Percentiles rank a stretch among this genome's conserved stretches.
These are phyloP conservation scores for Erigeron philadelphicus DNA, from an alignment of 140 eudicot species.

Conservation along the genomic window DNA sequence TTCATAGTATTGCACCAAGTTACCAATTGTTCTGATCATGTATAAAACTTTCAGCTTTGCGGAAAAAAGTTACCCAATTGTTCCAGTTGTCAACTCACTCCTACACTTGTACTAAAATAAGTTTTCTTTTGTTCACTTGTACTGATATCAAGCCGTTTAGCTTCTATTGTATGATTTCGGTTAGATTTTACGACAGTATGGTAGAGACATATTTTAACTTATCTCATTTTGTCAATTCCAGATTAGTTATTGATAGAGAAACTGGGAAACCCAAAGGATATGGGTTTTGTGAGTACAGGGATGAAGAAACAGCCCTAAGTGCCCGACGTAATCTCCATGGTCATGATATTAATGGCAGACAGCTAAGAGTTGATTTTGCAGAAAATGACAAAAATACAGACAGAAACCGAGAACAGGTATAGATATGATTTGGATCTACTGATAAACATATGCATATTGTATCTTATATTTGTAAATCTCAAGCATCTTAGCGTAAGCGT, in stretches of 20 bases:
- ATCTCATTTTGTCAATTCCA: constrained; percentile 22
- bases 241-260: constrained; percentile 90
- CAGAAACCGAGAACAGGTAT: constrained; percentile 74
- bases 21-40: too few species aligned
- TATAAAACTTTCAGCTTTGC: too few species aligned
- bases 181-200: background rate
- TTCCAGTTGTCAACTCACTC: background rate
- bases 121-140: background rate
- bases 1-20: too few species aligned
- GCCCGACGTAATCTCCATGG: constrained; percentile 97
- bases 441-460: constrained; percentile 7
- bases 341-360: constrained; percentile 93
- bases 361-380: constrained; percentile 95
- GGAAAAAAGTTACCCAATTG: background rate
- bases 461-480: background rate
- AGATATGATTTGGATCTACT: constrained; percentile 2
- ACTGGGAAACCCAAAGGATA: constrained; percentile 98
- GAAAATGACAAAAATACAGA: constrained; percentile 87
- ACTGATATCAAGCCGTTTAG: background rate
- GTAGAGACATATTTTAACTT: background rate
- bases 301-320: constrained; percentile 96
- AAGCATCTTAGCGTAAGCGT: background rate
- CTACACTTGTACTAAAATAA: background rate
- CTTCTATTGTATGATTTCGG: background rate
- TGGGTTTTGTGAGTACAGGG: constrained; percentile 96